These are phyloP conservation scores for Phytophthora ramorum DNA, from an alignment of 352 stramenopile genomes.

Conservation along the genomic window DNA sequence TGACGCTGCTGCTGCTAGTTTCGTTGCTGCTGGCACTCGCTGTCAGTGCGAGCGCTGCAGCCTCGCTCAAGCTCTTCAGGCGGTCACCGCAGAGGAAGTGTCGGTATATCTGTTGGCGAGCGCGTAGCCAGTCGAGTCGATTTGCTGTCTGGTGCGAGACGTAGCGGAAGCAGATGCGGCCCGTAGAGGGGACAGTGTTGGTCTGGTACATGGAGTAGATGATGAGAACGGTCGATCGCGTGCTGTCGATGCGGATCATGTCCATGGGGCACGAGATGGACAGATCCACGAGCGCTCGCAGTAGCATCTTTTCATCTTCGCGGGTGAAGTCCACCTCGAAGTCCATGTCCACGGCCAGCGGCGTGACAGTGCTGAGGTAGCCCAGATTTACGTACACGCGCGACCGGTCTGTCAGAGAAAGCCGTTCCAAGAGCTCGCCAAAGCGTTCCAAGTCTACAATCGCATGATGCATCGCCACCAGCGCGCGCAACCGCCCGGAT, in stretches of 20 bases:
- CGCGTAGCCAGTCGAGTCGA: conserved; percentile 49
- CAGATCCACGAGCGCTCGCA: conserved; percentile 68
- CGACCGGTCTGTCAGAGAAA: conserved; percentile 44
- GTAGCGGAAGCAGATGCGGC: conserved; percentile 72
- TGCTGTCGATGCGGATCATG: conserved; percentile 75
- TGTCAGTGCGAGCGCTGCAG: conserved; percentile 18
- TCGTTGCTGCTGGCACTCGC: conserved; percentile 14
- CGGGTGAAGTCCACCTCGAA: conserved; percentile 75
- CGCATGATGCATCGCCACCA: conserved; percentile 63
- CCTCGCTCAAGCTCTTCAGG: conserved; percentile 37
- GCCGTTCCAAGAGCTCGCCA: conserved; percentile 61
- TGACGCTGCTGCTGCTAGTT: conserved; percentile 7
- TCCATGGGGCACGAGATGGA: conserved; percentile 72
- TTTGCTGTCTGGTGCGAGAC: conserved; percentile 52
- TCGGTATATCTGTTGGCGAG: conserved; percentile 53
- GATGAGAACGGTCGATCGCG: conserved; percentile 64
- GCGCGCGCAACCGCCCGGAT: conserved; percentile 50
- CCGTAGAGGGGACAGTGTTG: conserved; percentile 57
- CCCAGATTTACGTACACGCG: conserved; percentile 57
- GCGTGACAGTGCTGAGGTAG: conserved; percentile 71
- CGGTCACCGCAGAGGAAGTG: conserved; percentile 65
- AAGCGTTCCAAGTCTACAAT: conserved; percentile 77
- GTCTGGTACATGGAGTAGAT: conserved; percentile 86
- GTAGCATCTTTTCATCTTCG: conserved; percentile 69
- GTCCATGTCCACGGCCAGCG: conserved; percentile 69